Base-by-base conservation (phyloP, 1,284 basidiomycete species). In the Apiotrichum gracile region DNA sequence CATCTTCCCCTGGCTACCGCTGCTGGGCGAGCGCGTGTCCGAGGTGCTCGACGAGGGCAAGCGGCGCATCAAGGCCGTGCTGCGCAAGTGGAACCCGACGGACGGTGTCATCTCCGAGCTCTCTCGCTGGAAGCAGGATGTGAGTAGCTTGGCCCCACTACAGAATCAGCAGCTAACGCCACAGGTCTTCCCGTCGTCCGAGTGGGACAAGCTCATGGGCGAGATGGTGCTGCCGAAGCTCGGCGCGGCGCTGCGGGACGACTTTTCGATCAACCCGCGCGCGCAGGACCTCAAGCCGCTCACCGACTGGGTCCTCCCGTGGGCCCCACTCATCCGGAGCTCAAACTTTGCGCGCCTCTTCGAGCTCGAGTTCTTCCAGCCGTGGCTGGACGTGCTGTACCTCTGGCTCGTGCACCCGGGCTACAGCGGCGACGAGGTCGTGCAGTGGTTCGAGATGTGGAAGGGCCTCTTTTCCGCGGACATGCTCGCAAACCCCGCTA, bases 1-100 rank as follows among this genome's bases (percentile, higher is more conserved):
- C 34, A 83, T 99, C 0, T 96, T 98, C 73, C 96, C 96, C 4
- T 99, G 96, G 96, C 75, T 99, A 43, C 88, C 91, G 1, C 81
- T 91, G 62, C 79, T 97, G 5, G 91, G 88, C 1, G 75, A 87
- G 21, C 78, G 90, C 42, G 76, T 90, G 58, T 87, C 91, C 52
- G 83, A 85, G 14, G 77, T 97, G 8, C 74, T 98, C 10, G 85
- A 84, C 16, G 91, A 94, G 56, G 87, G 91, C 5, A 85, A 85
- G 65, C 79, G 92, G 58, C 88, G 93, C 67, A 78, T 98, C 49
- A 86, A 88, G 69, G 81, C 80, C 47, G 74, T 88, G 48, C 76
- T 99, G 53, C 82, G 90, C 50, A 75, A 76, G n/a, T 96, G 91
- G 91, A 79, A 69, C 21, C 79, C 83, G n/a, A 77, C 80, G 34